Evolutionary conservation across 75 land plant species (phyloP), one percentile per base, ranked within the genome.

Genomic region (Gnetum montanum): DNA sequence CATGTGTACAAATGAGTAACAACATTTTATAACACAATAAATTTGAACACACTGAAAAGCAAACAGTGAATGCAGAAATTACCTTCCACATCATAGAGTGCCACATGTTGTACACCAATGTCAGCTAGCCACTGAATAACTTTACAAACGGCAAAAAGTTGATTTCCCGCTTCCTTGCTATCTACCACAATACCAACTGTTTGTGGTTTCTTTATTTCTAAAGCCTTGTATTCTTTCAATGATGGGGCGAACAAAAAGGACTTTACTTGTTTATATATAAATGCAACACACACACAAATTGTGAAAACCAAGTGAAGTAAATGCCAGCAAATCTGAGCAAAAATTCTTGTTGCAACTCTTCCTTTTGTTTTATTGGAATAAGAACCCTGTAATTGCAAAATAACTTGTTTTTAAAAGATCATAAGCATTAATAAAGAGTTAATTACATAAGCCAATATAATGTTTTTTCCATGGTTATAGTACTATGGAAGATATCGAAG

Each of bases 81-180:
- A 81, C 85, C 85, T 66, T 81, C 74, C 28, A 54, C 49, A 55
- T 81, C 85, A 53, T 81, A 82, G 13, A 82, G 74, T 50, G 59
- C 57, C 7, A 78, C 57, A 43, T 70, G 58, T 16, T 65, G 74
- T 25, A 82, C 51, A 8, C 81, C 81, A 36, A 74, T 34, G 16
- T 34, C 34, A 41, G 45, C 34, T 46, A 82, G 57, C 81, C 81
- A 82, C 25, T 15, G 16, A 51, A 82, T 27, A 44, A 82, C 75
- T 20, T 61, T 15, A 22, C 66, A 57, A 44, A 82, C 47, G 57
- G 61, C 65, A 23, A 30, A 23, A 24, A 40, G 61, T 15, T 70
- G 22, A 43, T 53, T 23, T 33, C 22, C 24, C 43, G 75, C 81
- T 60, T 82, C 85, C 55, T 74, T 69, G 59, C 81, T 82, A 28